Conservation (phyloP, 352 stramenopile genomes). For the Phytophthora vignae region DNA sequence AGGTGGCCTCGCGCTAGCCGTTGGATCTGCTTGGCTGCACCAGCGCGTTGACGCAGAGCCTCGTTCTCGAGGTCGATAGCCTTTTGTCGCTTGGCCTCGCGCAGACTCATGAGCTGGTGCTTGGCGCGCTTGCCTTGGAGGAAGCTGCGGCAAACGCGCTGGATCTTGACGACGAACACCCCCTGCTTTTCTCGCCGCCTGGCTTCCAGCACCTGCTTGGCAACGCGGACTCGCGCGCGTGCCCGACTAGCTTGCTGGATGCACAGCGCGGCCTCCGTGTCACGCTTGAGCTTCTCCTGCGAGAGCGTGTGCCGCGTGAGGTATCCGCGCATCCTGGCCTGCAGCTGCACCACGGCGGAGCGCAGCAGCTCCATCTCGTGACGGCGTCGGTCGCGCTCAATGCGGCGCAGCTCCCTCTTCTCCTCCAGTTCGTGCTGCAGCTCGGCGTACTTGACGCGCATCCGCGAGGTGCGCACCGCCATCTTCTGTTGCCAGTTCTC, state of each 20-base stretch:
- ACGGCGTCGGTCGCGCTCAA: slow-evolving; percentile 46
- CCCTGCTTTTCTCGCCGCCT: slow-evolving; percentile 45
- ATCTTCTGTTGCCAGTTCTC: slow-evolving; percentile 68
- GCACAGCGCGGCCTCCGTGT: slow-evolving; percentile 47
- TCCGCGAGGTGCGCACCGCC: slow-evolving; percentile 56
- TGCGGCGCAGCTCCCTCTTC: slow-evolving; percentile 48
- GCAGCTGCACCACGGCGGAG: slow-evolving; percentile 32
- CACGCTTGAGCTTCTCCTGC: slow-evolving; percentile 21
- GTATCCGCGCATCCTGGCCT: slow-evolving; percentile 44
- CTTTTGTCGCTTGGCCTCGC: slow-evolving; percentile 27
- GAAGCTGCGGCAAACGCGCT: slow-evolving; percentile 43
- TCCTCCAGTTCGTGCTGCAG: slow-evolving; percentile 60
- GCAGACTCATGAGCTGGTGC: slow-evolving; percentile 36
- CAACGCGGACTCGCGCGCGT: slow-evolving; percentile 43
- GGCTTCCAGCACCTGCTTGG: slow-evolving; percentile 47
- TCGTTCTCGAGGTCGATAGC: slow-evolving; percentile 34
- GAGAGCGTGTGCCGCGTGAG: slow-evolving; percentile 31
- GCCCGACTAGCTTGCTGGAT: slow-evolving; percentile 64
- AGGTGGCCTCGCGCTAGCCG: slow-evolving; percentile 48
- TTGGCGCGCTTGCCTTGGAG: slow-evolving; percentile 41
- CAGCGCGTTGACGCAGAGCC: slow-evolving; percentile 19
- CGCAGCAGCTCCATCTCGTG: slow-evolving; percentile 44
- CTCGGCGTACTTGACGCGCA: slow-evolving; percentile 71
- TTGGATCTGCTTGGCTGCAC: slow-evolving; percentile 58
- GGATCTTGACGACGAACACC: slow-evolving; percentile 53